phyloP scores from a whole-genome alignment of 352 stramenopile species.

The Phytophthora syringae region DNA sequence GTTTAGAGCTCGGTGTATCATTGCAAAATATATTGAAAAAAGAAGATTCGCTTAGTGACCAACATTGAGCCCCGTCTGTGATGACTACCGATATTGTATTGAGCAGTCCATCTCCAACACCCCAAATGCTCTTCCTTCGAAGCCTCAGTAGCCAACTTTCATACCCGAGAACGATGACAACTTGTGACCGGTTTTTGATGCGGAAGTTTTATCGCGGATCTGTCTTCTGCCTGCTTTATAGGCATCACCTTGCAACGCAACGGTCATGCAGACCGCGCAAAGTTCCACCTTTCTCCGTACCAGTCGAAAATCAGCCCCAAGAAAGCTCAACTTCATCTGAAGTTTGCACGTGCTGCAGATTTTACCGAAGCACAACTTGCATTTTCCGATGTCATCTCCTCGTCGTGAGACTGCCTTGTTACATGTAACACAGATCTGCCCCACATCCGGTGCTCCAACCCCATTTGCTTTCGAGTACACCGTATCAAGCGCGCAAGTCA shows the following conservation, averaged over 20 bases:
- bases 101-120: no score
- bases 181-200: not conserved
- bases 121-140: not conserved
- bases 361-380: conserved; percentile 17
- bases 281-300: conserved; percentile 33
- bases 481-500: conserved; percentile 4
- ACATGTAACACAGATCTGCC: conserved; percentile 1
- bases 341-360: conserved; percentile 18
- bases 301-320: conserved; percentile 17
- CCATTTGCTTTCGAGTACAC: not conserved
- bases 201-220: not conserved
- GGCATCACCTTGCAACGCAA: not conserved
- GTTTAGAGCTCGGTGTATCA: no score
- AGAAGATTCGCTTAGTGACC: no score
- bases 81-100: no score
- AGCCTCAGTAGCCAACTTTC: not conserved
- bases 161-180: not conserved
- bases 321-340: conserved; percentile 33
- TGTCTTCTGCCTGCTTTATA: not conserved
- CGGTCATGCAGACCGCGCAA: conserved; percentile 15
- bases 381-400: conserved; percentile 34
- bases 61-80: no score
- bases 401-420: conserved; percentile 15
- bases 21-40: no score
- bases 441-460: not conserved